phyloP scores from a whole-genome alignment of 345 rosid species.

The Populus simonii region DNA sequence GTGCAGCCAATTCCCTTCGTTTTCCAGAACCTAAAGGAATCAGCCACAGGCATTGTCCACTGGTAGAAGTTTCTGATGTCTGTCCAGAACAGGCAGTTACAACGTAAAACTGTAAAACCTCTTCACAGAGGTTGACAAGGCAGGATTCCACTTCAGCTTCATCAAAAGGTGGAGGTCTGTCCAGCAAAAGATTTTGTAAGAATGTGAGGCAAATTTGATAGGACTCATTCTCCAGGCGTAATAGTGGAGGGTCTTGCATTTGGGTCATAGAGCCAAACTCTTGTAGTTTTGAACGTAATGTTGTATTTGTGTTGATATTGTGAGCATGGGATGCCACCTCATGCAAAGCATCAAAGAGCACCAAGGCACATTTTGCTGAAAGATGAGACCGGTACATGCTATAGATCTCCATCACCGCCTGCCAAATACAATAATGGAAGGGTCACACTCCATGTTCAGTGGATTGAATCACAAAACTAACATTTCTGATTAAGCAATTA shows the following conservation, averaged over 20 bases:
- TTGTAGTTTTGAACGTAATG: constrained; percentile 65
- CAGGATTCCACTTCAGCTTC: constrained; percentile 61
- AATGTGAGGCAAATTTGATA: constrained; percentile 89
- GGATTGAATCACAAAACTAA: neutral
- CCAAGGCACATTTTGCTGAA: constrained; percentile 64
- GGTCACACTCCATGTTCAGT: constrained; percentile 1
- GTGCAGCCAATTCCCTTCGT: constrained; percentile 74
- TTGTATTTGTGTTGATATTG: constrained; percentile 54
- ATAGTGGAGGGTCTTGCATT: constrained; percentile 95
- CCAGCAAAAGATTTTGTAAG: constrained; percentile 71
- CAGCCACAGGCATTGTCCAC: constrained; percentile 48
- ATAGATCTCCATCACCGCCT: constrained; percentile 97
- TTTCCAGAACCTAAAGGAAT: constrained; percentile 90
- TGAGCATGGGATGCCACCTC: constrained; percentile 79
- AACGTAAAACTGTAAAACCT: constrained; percentile 71
- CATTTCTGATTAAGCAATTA: neutral
- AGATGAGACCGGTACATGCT: constrained; percentile 72
- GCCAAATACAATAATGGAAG: constrained; percentile 27
- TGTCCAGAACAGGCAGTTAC: constrained; percentile 46
- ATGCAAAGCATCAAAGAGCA: constrained; percentile 80
- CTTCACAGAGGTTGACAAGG: constrained; percentile 66
- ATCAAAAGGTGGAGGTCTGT: constrained; percentile 47
- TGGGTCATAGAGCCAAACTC: constrained; percentile 87
- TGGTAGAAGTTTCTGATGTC: constrained; percentile 35
- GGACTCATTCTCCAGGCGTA: constrained; percentile 94